These are phyloP conservation scores for Globisporangium rhizosaccharum DNA, from an alignment of 352 stramenopile genomes.

Conservation along the genomic window DNA sequence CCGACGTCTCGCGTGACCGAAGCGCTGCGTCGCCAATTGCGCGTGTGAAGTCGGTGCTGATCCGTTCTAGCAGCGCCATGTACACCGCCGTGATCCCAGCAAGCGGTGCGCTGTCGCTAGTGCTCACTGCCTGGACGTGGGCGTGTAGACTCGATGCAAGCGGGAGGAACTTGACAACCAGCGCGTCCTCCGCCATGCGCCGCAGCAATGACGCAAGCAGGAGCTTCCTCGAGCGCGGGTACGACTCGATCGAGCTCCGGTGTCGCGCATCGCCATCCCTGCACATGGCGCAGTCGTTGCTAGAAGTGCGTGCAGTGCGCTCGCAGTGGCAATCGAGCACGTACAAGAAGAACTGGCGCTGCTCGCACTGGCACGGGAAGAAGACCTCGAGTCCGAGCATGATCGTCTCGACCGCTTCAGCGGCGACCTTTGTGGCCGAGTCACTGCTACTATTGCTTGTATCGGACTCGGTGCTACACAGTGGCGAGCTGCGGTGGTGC, in stretches of 20 bases:
- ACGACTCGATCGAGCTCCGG: slow-evolving; percentile 1
- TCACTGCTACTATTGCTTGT: slow-evolving; percentile 7
- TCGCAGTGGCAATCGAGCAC: slow-evolving; percentile 15
- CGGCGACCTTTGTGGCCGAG: slow-evolving; percentile 20
- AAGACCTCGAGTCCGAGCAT: slow-evolving; percentile 87
- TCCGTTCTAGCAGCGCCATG: slow-evolving; percentile 10
- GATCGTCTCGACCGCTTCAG: slow-evolving; percentile 50
- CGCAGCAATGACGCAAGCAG: slow-evolving; percentile 56
- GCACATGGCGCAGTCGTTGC: not conserved
- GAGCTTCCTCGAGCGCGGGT: slow-evolving; percentile 25
- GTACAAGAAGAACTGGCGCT: slow-evolving; percentile 54
- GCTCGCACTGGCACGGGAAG: slow-evolving; percentile 70
- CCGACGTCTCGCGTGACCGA: not conserved
- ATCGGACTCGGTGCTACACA: slow-evolving; percentile 5
- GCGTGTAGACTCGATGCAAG: not conserved
- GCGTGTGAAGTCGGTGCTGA: slow-evolving; percentile 6
- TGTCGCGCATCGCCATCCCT: not conserved
- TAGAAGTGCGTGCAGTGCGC: not conserved
- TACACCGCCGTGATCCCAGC: slow-evolving; percentile 6
- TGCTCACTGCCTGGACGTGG: not conserved
- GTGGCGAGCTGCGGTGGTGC: slow-evolving; percentile 7
- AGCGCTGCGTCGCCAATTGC: not conserved
- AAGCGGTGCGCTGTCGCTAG: not conserved
- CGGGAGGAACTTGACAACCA: slow-evolving; percentile 39
- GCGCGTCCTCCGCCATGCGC: slow-evolving; percentile 59